Evolutionary conservation across 2,329 filamentous ascomycete species (phyloP).

Genomic region (Pseudohalonectria lignicola): DNA sequence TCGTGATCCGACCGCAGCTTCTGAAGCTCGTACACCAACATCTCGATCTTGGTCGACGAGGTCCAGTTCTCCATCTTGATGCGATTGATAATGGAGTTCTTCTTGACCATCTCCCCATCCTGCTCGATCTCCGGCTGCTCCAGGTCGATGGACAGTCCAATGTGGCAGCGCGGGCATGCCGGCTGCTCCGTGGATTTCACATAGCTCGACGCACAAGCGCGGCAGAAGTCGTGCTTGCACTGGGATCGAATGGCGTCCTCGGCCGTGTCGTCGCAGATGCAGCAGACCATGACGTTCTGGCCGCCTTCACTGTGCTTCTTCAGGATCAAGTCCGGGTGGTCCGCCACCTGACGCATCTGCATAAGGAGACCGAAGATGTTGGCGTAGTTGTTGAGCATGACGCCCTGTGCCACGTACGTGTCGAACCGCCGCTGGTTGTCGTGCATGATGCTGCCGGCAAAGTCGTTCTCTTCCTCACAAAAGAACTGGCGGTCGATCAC

Average conservation of each 20-base stretch:
- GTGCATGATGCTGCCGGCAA: constrained; percentile 91
- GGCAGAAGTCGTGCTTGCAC: constrained; percentile 90
- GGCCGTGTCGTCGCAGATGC: constrained; percentile 91
- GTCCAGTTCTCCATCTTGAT: constrained; percentile 99
- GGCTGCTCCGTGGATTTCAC: constrained; percentile 65
- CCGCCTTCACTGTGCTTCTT: constrained; percentile 80
- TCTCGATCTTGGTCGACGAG: constrained; percentile 94
- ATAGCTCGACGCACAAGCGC: constrained; percentile 69
- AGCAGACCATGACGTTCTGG: constrained; percentile 83
- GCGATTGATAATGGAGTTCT: constrained; percentile 94
- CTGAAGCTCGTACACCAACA: constrained; percentile 89
- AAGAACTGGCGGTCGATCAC: constrained; percentile 93
- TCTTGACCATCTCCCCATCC: constrained; percentile 77
- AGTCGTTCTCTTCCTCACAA: constrained; percentile 89
- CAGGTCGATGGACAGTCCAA: constrained; percentile 78
- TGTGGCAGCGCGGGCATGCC: constrained; percentile 87
- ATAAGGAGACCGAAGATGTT: constrained; percentile 99
- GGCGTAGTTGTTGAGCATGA: constrained; percentile 94
- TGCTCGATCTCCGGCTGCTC: constrained; percentile 95
- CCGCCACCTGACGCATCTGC: constrained; percentile 97
- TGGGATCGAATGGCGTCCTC: constrained; percentile 88
- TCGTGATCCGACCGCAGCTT: constrained; percentile 84
- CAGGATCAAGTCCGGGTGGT: constrained; percentile 87
- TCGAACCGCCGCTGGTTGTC: constrained; percentile 83
- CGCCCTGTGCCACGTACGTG: constrained; percentile 88